Evolutionary conservation across 2,329 filamentous ascomycete species (phyloP).

Genomic region (Dactylellina cionopaga): DNA sequence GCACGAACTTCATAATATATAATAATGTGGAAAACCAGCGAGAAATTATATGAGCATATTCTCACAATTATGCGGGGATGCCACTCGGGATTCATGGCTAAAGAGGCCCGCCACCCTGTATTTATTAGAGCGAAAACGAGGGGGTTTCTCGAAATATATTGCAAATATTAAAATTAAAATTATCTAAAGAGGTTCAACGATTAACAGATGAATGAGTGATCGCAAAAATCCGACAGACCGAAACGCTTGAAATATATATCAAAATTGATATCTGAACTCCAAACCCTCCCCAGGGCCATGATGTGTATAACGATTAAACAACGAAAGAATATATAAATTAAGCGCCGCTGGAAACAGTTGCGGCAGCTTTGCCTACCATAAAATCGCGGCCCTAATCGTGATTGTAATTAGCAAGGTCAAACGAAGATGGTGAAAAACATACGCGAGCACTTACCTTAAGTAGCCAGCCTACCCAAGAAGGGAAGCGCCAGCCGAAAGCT

Average conservation of each 20-base stretch:
- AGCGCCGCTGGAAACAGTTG: slow-evolving; percentile 10
- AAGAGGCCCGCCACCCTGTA: too few species aligned
- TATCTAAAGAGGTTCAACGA: too few species aligned
- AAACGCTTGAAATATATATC: background rate
- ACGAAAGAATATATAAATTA: background rate
- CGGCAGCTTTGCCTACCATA: slow-evolving; percentile 33
- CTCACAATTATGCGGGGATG: too few species aligned
- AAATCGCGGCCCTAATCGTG: slow-evolving; percentile 25
- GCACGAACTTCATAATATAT: too few species aligned
- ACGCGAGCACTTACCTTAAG: slow-evolving; percentile 25
- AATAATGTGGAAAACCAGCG: too few species aligned
- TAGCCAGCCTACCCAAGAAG: slow-evolving; percentile 37
- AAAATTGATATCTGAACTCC: slow-evolving; percentile 3
- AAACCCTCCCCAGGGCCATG: slow-evolving; percentile 14
- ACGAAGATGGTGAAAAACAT: background rate
- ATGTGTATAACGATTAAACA: background rate
- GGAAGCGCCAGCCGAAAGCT: slow-evolving; percentile 47
- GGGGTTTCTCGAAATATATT: too few species aligned
- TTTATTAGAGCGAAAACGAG: too few species aligned
- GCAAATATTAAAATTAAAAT: too few species aligned
- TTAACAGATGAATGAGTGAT: too few species aligned
- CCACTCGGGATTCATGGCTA: too few species aligned
- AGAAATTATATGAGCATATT: too few species aligned
- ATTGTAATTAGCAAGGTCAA: background rate
- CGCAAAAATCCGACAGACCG: too few species aligned